Base-by-base conservation (phyloP, 805 yeast genomes). In the Debaryomyces tyrocola region DNA sequence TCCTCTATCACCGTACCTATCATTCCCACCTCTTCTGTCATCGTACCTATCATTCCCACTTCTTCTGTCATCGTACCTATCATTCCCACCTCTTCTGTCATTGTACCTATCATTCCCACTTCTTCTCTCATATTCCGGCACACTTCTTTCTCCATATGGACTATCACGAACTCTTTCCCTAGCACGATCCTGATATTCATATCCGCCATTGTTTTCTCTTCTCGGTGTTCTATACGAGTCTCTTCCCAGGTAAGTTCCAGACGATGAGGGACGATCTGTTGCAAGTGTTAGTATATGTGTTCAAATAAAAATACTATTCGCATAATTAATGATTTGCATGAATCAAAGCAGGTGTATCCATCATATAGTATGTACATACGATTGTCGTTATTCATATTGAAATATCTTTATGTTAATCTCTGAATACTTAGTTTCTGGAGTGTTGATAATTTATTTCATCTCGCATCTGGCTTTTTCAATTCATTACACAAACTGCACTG, bases 1-100 rank as follows among this genome's bases (percentile, higher is more conserved):
- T 7, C 36, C 28, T 20, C 11, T 20, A 15, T 41, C 49, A 31
- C 49, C 34, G 33, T 47, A 35, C 37, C 40, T 31, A 20, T 43
- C 34, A 37, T 52, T 46, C n/a, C 50, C 40, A 12, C 36, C 47
- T 20, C 45, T 46, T 20, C 50, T 33, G 33, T 40, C 33, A 40
- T 37, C 31, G 36, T 52, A 29, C 24, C 42, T 29, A 45, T 46
- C 43, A 33, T 43, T 28, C 34, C 53, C 45, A 33, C 41, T 43
- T 21, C 43, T 44, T 17, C 18, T 17, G 18, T 17, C 18, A 17
- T 17, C 18, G 18, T 17, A 17, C 18, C 18, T 17, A 14, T 43
- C 33, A 20, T 40, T 37, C 17, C 46, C 46, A 21, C 40, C 40
- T 24, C 44, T 35, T 33, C 38, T 33, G 39, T 40, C 44, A 20